phyloP scores from a whole-genome alignment of 768 basidiomycete genomes.

The Boletellus emodensis region DNA sequence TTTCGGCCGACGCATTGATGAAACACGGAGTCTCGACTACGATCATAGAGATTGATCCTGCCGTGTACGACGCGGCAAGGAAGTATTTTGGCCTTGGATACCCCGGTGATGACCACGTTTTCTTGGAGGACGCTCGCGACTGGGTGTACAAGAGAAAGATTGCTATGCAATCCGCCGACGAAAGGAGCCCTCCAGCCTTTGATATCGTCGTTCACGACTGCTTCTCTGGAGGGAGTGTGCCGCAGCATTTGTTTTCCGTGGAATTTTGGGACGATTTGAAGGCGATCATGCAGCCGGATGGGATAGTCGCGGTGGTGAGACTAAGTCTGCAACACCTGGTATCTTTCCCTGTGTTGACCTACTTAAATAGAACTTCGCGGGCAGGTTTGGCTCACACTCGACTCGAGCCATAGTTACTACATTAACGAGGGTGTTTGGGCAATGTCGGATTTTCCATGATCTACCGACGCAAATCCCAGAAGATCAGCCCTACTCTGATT shows the following conservation, averaged over 20 bases:
- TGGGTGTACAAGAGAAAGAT: conserved; percentile 53
- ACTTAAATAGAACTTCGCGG: conserved; percentile 71
- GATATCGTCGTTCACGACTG: conserved; percentile 86
- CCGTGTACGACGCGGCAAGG: conserved; percentile 79
- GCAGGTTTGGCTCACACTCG: conserved; percentile 57
- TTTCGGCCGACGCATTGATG: conserved; percentile 71
- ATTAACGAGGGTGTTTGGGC: conserved; percentile 61
- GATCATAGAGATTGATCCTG: conserved; percentile 91
- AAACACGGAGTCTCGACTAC: conserved; percentile 69
- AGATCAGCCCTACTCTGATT: conserved; percentile 46
- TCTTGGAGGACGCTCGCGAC: conserved; percentile 70
- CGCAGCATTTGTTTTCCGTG: conserved; percentile 75
- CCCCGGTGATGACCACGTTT: conserved; percentile 55
- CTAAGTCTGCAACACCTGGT: neutral
- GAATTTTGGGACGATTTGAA: conserved; percentile 81
- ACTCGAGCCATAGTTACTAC: conserved; percentile 68
- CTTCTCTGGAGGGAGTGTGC: conserved; percentile 92
- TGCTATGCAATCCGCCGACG: conserved; percentile 21
- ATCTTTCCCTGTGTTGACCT: conserved; percentile 1
- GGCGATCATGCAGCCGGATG: conserved; percentile 59
- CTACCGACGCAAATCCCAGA: conserved; percentile 40
- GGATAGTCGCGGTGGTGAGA: conserved; percentile 77
- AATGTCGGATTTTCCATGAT: conserved; percentile 86
- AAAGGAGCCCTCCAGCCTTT: conserved; percentile 32
- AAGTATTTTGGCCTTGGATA: conserved; percentile 76